These are phyloP conservation scores for Fraxinus anomala DNA, from an alignment of 257 asterid genomes.

Conservation along the genomic window DNA sequence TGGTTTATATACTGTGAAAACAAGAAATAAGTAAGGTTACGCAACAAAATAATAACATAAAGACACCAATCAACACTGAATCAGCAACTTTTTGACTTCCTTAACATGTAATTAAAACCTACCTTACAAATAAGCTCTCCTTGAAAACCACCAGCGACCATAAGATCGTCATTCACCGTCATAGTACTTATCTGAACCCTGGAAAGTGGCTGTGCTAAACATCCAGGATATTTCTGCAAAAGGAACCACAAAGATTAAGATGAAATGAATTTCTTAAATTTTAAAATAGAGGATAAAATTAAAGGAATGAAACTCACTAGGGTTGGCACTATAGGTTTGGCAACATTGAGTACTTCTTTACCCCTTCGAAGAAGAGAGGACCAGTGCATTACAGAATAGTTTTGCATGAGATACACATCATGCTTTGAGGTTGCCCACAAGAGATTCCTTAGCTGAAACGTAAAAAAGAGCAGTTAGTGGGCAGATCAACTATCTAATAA, in stretches of 20 bases:
- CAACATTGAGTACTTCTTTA: conserved; percentile 80
- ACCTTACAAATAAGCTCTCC: conserved; percentile 97
- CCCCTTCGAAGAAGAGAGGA: conserved; percentile 66
- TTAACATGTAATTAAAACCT: not conserved
- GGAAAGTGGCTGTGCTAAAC: conserved; percentile 55
- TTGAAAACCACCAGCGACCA: conserved; percentile 86
- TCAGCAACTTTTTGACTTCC: not conserved
- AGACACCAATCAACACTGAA: not conserved
- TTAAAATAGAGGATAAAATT: not conserved
- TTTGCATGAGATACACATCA: conserved; percentile 85
- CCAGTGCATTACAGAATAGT: conserved; percentile 92
- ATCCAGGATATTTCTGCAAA: conserved; percentile 59
- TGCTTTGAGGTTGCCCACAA: conserved; percentile 87
- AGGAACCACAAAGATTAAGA: conserved; percentile 13
- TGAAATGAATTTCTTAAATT: not conserved
- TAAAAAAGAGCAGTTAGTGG: conserved; percentile 14
- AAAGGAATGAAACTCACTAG: conserved; percentile 40
- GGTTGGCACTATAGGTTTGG: conserved; percentile 66
- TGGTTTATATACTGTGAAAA: conserved; percentile 58
- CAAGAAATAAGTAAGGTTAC: not conserved
- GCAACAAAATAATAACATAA: not conserved
- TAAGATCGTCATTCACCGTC: conserved; percentile 68
- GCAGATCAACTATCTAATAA: not conserved
- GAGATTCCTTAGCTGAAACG: conserved; percentile 75
- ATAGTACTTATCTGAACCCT: conserved; percentile 82